phyloP scores from a whole-genome alignment of 1,284 basidiomycete species.

The Coriolopsis trogii region DNA sequence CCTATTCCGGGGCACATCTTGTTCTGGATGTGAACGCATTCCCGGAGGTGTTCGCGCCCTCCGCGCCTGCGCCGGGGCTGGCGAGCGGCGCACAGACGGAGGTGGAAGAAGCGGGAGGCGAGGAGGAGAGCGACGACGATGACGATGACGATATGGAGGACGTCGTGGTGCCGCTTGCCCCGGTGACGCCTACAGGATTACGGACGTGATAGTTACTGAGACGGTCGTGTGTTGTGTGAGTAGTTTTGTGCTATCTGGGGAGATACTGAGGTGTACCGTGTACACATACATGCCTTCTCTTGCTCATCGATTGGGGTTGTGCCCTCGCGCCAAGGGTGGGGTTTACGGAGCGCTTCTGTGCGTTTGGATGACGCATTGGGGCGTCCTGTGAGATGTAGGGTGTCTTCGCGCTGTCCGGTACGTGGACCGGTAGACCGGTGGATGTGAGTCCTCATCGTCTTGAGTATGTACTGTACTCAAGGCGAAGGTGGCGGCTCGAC shows the following conservation, averaged over 20 bases:
- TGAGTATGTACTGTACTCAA: too few species aligned
- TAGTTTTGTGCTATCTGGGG: not conserved
- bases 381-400: too few species aligned
- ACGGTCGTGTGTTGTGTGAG: not conserved
- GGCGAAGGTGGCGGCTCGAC: too few species aligned
- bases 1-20: conserved; percentile 16
- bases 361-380: too few species aligned
- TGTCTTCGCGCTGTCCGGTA: not conserved
- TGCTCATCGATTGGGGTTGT: not conserved
- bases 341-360: too few species aligned
- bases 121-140: conserved; percentile 16
- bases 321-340: too few species aligned
- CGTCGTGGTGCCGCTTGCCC: conserved; percentile 18
- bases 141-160: conserved; percentile 25
- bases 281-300: too few species aligned
- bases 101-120: conserved; percentile 11
- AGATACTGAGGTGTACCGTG: too few species aligned
- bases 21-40: conserved; percentile 21
- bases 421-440: not conserved
- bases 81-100: conserved; percentile 22
- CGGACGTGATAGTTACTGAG: conserved; percentile 20
- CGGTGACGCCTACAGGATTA: not conserved
- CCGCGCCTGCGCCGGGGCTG: not conserved
- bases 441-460: too few species aligned
- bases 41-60: conserved; percentile 17